Evolutionary conservation across 148 eudicot species (phyloP).

Genomic region (Rhododendron vialii): DNA sequence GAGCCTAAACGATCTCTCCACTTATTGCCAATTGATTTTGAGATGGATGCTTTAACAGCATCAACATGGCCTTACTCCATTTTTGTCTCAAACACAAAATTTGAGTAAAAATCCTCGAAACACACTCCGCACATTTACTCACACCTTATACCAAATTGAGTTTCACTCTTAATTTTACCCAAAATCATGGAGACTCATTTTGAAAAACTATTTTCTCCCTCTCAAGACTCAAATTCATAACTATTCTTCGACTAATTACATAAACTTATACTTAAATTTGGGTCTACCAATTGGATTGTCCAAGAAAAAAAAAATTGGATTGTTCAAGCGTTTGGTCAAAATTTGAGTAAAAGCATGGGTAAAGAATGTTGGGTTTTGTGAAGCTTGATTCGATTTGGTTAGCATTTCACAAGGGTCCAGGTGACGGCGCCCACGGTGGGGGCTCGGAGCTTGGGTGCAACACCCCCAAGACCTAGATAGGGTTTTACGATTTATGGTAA

Average conservation of each 20-base stretch:
- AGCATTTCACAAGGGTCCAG: neutral
- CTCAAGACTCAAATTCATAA: neutral
- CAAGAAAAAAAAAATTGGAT: too few relatives aligned
- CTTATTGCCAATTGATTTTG: too few relatives aligned
- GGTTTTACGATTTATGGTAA: too few relatives aligned
- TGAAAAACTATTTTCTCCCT: neutral
- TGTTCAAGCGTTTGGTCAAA: neutral
- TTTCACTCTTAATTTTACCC: neutral
- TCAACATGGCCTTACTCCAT: neutral
- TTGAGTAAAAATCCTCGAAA: neutral
- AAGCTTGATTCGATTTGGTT: too few relatives aligned
- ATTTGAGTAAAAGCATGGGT: neutral
- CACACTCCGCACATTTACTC: neutral
- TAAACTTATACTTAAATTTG: neutral
- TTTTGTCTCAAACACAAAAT: neutral
- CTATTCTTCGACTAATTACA: neutral
- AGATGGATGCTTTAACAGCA: neutral
- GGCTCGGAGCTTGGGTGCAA: too few relatives aligned
- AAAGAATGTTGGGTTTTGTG: neutral
- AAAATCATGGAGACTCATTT: neutral
- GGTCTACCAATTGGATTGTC: neutral
- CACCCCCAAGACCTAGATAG: too few relatives aligned
- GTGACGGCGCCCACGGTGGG: neutral
- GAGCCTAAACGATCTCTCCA: too few relatives aligned
- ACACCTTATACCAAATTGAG: too few relatives aligned